Conservation (phyloP, 768 basidiomycete genomes). For the Suillus paluster region DNA sequence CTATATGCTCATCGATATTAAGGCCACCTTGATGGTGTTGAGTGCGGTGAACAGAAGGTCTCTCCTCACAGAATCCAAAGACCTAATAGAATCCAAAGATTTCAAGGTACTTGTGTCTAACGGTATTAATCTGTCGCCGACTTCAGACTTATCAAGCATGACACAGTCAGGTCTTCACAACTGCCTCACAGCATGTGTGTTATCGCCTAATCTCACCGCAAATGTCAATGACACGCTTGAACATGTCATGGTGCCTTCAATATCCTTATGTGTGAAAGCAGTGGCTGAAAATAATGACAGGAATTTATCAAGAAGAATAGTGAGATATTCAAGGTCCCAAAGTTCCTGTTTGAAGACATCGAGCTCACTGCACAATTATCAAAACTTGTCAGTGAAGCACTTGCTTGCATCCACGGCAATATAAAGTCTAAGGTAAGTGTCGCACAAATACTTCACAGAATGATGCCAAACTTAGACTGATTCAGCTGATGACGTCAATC, state of each 20-base stretch:
- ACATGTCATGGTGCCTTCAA: slow-evolving; percentile 6
- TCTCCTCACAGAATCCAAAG: background rate
- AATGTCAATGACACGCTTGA: slow-evolving; percentile 7
- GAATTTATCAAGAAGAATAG: slow-evolving; percentile 5
- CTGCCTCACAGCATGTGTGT: slow-evolving; percentile 4
- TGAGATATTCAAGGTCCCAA: slow-evolving; percentile 5
- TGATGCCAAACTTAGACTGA: background rate
- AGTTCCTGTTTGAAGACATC: slow-evolving; percentile 3
- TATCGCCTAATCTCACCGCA: slow-evolving; percentile 9
- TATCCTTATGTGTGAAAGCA: background rate
- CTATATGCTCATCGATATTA: background rate
- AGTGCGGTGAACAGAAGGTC: background rate
- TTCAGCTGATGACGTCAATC: background rate
- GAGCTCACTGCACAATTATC: slow-evolving; percentile 1
- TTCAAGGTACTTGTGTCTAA: background rate
- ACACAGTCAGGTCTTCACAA: slow-evolving; percentile 1
- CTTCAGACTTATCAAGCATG: background rate
- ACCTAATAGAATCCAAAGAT: background rate
- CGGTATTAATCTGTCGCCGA: background rate
- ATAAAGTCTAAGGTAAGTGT: slow-evolving; percentile 2
- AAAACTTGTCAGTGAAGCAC: slow-evolving; percentile 2
- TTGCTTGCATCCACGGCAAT: background rate
- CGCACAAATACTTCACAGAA: too few relatives aligned
- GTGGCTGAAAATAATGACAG: background rate
- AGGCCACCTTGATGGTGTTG: background rate